A percentile compares a stretch with the other conserved stretches of the same genome.
Evolutionary conservation across 805 yeast genomes (phyloP).

Genomic region (Kodamaea leandrae): DNA sequence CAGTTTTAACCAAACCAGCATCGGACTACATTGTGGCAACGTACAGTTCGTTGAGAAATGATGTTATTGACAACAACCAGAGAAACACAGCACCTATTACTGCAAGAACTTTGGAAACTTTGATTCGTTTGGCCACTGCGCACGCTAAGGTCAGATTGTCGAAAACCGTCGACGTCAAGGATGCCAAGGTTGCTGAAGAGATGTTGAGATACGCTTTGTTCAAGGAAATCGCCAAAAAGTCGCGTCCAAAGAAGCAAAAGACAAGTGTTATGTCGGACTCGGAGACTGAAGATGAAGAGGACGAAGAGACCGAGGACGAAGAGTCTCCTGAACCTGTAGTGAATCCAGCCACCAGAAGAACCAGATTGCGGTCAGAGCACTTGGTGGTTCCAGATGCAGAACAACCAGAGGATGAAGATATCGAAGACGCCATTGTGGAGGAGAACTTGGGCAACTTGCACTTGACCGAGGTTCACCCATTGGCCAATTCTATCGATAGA

Average conservation of each 20-base stretch:
- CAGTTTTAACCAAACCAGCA: constrained; percentile 74
- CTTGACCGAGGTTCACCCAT: constrained; percentile 18
- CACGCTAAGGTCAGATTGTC: constrained; percentile 95
- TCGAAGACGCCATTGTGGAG: constrained; percentile 8
- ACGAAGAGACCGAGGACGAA: constrained; percentile 36
- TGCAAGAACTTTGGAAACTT: constrained; percentile 95
- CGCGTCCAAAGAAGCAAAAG: constrained; percentile 27
- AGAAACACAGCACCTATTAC: constrained; percentile 90
- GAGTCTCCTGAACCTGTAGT: constrained; percentile 13
- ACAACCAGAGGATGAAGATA: constrained; percentile 5
- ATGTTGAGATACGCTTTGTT: constrained; percentile 82
- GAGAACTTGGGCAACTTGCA: constrained; percentile 8
- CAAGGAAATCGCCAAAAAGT: constrained; percentile 55
- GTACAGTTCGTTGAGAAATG: constrained; percentile 80
- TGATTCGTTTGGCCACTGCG: constrained; percentile 92
- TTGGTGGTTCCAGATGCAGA: constrained; percentile 11
- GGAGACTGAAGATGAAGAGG: constrained; percentile 29
- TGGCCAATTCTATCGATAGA: constrained; percentile 22
- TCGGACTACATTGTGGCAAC: constrained; percentile 75
- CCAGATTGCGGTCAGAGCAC: constrained; percentile 16
- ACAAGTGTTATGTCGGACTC: constrained; percentile 15
- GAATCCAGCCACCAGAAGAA: constrained; percentile 18
- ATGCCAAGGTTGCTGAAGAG: constrained; percentile 84
- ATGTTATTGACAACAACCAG: constrained; percentile 57
- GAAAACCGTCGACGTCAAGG: constrained; percentile 65